Evolutionary conservation across 306 rosid genomes (phyloP), one percentile per base, ranked within the genome.

Genomic region (Quercus parvula): DNA sequence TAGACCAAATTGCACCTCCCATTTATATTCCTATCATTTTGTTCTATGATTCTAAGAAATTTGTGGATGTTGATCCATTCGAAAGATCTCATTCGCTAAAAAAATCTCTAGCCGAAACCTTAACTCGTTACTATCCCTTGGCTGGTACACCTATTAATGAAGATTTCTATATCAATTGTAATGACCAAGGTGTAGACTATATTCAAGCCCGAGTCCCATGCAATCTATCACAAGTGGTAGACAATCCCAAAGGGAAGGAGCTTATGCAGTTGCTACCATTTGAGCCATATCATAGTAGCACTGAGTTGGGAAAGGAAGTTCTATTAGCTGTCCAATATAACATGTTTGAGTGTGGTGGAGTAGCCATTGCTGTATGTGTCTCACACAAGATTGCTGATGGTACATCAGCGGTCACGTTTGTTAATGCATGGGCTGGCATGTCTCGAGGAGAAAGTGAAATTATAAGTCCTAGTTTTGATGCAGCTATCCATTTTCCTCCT

Each of bases 1-100:
- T 77, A 5, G 87, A 84, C 56, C 82, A 81, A 20, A 2, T 84
- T 41, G 69, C 79, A 24, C 87, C 87, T 13, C 52, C 75, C 28
- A 1, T n/a, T 9, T 80, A 66, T 5, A 67, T 77, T 22, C 70
- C 84, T 7, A 2, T 84, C 10, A 19, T 84, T 52, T 78, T 84
- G 4, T 79, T 79, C 57, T 79, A 74, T 49, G 4, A 49, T 49
- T 49, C 54, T 49, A 3, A 49, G 1, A 10, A 49, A 10, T 10
- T 10, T 10, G 54, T 49, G 54, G 54, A 13, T 49, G 15, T 49
- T 49, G 54, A 49, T 49, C 54, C 54, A 12, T 49, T 49, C 4
- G 24, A 25, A 33, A 33, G 25, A 5, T 78, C 88, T 33, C 1
- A 30, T 0, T 31, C 8, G 6, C 18, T 85, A 4, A 74, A 78